phyloP scores from a whole-genome alignment of 2,329 filamentous ascomycete genomes.

The Cordyceps militaris region DNA sequence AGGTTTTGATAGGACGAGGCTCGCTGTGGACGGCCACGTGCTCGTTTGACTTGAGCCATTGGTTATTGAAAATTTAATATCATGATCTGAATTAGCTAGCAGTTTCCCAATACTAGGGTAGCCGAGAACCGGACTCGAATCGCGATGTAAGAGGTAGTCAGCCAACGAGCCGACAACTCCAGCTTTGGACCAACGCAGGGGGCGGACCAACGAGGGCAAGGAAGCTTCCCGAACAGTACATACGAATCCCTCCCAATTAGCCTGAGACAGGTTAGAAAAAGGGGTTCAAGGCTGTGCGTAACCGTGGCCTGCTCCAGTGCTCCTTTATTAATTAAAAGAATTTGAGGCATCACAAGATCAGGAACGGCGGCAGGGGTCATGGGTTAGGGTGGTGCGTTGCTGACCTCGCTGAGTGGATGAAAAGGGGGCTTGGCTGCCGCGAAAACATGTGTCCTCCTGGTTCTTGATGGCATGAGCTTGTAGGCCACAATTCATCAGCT shows the following conservation, averaged over 20 bases:
- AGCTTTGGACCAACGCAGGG: no score
- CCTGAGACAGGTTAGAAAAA: neutral
- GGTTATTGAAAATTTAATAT: neutral
- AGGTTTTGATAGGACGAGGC: neutral
- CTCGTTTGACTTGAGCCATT: neutral
- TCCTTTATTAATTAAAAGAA: no score
- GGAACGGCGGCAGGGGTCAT: constrained; percentile 9
- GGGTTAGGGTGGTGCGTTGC: constrained; percentile 9
- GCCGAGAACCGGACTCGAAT: neutral
- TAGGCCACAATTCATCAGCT: constrained; percentile 4
- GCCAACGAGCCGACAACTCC: neutral
- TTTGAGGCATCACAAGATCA: constrained; percentile 12
- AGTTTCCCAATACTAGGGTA: neutral
- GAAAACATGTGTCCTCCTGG: neutral
- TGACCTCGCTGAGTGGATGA: neutral
- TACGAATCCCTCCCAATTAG: neutral
- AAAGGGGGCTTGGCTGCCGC: neutral
- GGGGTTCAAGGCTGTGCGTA: neutral
- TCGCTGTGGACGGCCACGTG: neutral
- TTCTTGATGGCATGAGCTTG: neutral
- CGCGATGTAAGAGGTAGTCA: neutral
- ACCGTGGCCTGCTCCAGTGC: neutral
- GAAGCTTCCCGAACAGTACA: neutral
- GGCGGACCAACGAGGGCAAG: neutral
- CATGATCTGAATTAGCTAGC: neutral